Base-by-base conservation (phyloP, 2,329 filamentous ascomycete species). In the Lecanicillium sp. region DNA sequence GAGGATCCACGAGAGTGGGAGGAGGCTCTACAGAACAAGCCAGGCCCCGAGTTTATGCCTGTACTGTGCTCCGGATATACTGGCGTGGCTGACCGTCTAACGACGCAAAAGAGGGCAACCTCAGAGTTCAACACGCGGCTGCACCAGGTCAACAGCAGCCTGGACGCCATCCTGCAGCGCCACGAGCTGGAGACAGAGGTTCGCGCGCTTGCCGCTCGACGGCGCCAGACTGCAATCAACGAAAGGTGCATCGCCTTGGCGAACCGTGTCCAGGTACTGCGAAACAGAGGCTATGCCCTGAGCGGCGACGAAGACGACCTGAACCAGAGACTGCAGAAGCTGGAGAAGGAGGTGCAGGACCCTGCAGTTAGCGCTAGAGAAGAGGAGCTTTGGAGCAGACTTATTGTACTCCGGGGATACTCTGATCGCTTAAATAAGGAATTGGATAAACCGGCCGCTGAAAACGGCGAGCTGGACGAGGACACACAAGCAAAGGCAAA, bases 1-100 rank as follows among this genome's bases (percentile, higher is more conserved):
- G 87, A 92, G 55, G 80, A 89, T 54, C 77, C 81, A 28, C 74
- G 77, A 47, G 84, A 85, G 54, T 94, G 86, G 84, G 87, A 94
- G 53, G 84, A 88, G 50, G 87, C 87, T 1, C 72, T 90, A 19
- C 77, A 83, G 49, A 83, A 84, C 54, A 88, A 89, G 62, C 87
- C 87, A 4, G 81, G 75, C 28, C 72, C 80, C 8, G 81, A 81
- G 38, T 87, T 79, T 54, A 84, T 92, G 53, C 87, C 86, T 4
- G 83, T 87, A 5, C 69, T 89, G 7, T 84, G 79, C 49, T 74
- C 76, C 1, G 87, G 87, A 20, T 92, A 89, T 57, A 68, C 73
- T 39, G 78, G 81, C 29, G 69, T 90, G 30, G 79, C 80, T 17
- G 74, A 81, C 46, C 79, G 87, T 31, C 75, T 92, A 40, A 75